Evolutionary conservation across 2,329 filamentous ascomycete species (phyloP), one percentile per base, ranked within the genome.

Genomic region (Clonostachys byssicola): DNA sequence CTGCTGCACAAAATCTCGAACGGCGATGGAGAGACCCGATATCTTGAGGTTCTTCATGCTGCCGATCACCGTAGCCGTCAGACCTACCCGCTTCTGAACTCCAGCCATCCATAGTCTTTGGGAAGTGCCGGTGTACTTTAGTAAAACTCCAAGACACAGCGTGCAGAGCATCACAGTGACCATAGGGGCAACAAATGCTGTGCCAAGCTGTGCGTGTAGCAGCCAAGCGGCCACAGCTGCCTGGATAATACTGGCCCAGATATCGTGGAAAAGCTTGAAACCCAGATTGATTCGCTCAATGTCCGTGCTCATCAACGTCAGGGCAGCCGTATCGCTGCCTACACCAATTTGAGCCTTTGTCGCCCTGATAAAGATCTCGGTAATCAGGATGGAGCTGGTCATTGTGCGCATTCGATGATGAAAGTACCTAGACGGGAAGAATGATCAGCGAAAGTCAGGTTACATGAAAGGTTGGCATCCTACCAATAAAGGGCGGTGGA

Each of bases 241-340:
- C 50, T 78, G 67, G 1, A 76, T 49, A 1, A 61, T 45, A 38
- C 56, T 65, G 0, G 62, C 67, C 71, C 70, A 74, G 5, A 67
- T 48, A 23, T 73, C 66, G 42, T 75, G 74, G 34, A 72, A 47
- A 2, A 47, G 52, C 5, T 54, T 47, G 5, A 64, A 56, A 1
- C 67, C 72, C 1, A 53, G 41, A 3, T 61, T 54, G 4, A 75
- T 65, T 6, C 66, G 62, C 48, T 75, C 73, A 10, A 75, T 60
- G 43, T 78, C 74, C 5, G 70, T 65, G 47, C 64, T 72, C 73
- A 77, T 77, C 4, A 76, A 59, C 0, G 73, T 75, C 40, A 77
- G 51, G 0, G 71, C 64, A 0, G 69, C 66, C 4, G 66, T 61
- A n/a, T 71, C 64, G 34, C 68, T 64, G 4, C 63, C 56, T 0